Percentiles rank a stretch among this genome's conserved stretches.
phyloP scores from a whole-genome alignment of 2,329 filamentous ascomycete genomes.

The Boeremia exigua region DNA sequence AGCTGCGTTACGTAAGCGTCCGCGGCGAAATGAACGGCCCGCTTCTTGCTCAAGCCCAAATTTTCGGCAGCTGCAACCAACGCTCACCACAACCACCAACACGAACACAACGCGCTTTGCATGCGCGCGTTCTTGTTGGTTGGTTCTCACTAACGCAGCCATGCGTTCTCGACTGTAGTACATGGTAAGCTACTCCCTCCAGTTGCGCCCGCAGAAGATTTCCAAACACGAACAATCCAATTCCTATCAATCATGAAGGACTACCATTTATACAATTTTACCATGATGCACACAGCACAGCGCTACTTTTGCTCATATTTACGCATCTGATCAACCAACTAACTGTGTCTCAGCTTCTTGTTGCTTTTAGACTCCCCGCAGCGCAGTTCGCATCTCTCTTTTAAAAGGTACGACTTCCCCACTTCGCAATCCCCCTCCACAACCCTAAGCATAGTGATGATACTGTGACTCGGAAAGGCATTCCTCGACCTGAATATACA shows the following conservation, averaged over 20 bases:
- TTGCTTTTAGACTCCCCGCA: background rate
- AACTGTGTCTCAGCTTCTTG: conserved; percentile 23
- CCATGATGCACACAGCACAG: conserved; percentile 55
- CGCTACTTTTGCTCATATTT: conserved; percentile 1
- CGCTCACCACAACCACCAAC: conserved; percentile 20
- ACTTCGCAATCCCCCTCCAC: conserved; percentile 14
- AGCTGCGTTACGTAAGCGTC: conserved; percentile 1
- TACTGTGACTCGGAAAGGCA: conserved; percentile 69
- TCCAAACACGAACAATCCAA: conserved; percentile 61
- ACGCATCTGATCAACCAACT: conserved; percentile 17
- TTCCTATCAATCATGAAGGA: conserved; percentile 64
- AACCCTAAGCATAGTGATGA: conserved; percentile 61
- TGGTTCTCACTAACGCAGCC: conserved; percentile 23
- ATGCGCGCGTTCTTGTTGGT: conserved; percentile 18
- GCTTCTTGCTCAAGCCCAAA: conserved; percentile 23
- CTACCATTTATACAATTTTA: conserved; percentile 61
- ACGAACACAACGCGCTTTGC: conserved; percentile 19
- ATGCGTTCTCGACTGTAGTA: conserved; percentile 6
- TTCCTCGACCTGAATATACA: conserved; percentile 70
- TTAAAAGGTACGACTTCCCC: conserved; percentile 51
- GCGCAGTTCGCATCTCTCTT: background rate
- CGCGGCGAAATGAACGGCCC: conserved; percentile 7
- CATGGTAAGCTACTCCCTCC: conserved; percentile 24
- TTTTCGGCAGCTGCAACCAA: conserved; percentile 31
- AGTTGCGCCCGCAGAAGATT: conserved; percentile 50